phyloP scores from a whole-genome alignment of 306 rosid genomes.

The Senna tora region DNA sequence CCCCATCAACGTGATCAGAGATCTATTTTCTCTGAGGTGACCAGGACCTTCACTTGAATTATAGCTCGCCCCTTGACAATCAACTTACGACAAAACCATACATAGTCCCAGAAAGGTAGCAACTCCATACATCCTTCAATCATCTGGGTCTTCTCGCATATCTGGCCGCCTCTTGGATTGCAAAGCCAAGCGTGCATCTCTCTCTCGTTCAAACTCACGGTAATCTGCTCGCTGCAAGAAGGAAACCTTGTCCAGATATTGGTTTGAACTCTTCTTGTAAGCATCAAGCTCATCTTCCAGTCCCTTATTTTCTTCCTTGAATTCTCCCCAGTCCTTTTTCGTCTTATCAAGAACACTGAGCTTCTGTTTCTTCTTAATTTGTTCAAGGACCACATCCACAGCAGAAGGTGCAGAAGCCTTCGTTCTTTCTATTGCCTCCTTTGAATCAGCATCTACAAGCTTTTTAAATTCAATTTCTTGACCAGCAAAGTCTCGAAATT shows the following conservation, averaged over 20 bases:
- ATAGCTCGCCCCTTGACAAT: background rate
- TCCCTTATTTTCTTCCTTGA: slow-evolving; percentile 80
- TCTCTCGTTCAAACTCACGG: slow-evolving; percentile 95
- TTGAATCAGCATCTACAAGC: slow-evolving; percentile 84
- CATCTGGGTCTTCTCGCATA: slow-evolving; percentile 71
- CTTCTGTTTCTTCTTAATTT: slow-evolving; percentile 90
- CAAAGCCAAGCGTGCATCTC: slow-evolving; percentile 85
- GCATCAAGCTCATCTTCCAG: slow-evolving; percentile 90
- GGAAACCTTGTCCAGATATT: slow-evolving; percentile 84
- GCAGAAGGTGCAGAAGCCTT: slow-evolving; percentile 79
- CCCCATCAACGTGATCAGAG: background rate
- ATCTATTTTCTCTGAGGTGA: slow-evolving; percentile 1
- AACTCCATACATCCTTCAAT: slow-evolving; percentile 34
- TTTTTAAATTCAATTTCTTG: slow-evolving; percentile 85
- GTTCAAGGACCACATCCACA: slow-evolving; percentile 87
- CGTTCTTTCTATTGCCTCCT: slow-evolving; percentile 74
- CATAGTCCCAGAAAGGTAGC: slow-evolving; percentile 9
- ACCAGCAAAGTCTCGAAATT: slow-evolving; percentile 96
- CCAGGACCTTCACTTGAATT: background rate
- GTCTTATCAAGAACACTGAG: slow-evolving; percentile 98
- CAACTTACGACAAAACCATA: background rate
- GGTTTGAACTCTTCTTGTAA: slow-evolving; percentile 96
- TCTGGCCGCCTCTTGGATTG: slow-evolving; percentile 84
- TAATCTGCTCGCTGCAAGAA: slow-evolving; percentile 94
- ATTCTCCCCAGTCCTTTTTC: slow-evolving; percentile 98